These are phyloP conservation scores for Talaromyces sp. DNA, from an alignment of 2,329 filamentous ascomycete species.

Conservation along the genomic window DNA sequence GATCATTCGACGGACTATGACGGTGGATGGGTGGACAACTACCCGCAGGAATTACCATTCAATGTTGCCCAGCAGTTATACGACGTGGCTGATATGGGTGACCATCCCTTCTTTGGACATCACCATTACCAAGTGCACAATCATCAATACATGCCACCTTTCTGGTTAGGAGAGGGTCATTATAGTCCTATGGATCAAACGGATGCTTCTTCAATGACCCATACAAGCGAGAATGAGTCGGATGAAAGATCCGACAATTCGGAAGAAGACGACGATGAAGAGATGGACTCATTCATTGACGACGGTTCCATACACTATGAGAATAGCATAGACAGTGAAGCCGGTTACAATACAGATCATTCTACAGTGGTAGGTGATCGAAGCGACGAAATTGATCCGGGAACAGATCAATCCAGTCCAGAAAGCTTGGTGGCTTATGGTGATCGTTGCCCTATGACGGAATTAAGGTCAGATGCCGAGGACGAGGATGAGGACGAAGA, in stretches of 20 bases:
- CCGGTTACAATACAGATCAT: background rate
- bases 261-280: slow-evolving; percentile 19
- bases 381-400: background rate
- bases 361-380: slow-evolving; percentile 1
- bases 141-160: background rate
- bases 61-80: slow-evolving; percentile 16
- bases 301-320: slow-evolving; percentile 16
- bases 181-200: background rate
- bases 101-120: slow-evolving; percentile 4
- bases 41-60: slow-evolving; percentile 13
- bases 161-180: background rate
- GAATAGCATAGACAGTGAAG: background rate
- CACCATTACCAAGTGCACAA: slow-evolving; percentile 3
- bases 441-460: background rate
- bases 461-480: slow-evolving; percentile 16
- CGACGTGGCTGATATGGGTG: slow-evolving; percentile 5
- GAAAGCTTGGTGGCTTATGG: background rate
- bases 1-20: background rate
- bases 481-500: slow-evolving; percentile 15
- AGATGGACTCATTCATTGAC: slow-evolving; percentile 34
- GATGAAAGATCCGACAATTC: slow-evolving; percentile 11
- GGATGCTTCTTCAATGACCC: slow-evolving; percentile 4
- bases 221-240: background rate
- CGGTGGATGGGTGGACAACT: background rate
- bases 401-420: background rate